phyloP scores from a whole-genome alignment of 495 filamentous ascomycete species.

The Cetradonia linearis region DNA sequence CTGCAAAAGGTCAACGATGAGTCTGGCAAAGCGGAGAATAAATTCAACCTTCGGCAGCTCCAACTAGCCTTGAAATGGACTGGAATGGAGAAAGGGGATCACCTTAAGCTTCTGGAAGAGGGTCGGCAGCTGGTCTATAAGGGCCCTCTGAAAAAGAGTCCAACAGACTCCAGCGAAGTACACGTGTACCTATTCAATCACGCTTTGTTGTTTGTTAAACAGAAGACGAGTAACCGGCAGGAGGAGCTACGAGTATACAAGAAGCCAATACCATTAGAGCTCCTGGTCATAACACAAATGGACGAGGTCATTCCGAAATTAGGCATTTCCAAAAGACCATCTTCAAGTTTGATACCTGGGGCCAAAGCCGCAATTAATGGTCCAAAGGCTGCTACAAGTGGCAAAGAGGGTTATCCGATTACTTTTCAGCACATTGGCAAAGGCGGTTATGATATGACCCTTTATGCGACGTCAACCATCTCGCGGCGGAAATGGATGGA shows the following conservation, averaged over 20 bases:
- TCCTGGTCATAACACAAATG: constrained; percentile 92
- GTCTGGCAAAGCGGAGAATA: constrained; percentile 94
- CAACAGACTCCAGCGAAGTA: constrained; percentile 79
- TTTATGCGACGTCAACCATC: constrained; percentile 72
- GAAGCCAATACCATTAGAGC: constrained; percentile 89
- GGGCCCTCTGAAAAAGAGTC: constrained; percentile 81
- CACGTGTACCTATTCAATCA: constrained; percentile 95
- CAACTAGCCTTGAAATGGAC: constrained; percentile 82
- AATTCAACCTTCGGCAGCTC: constrained; percentile 87
- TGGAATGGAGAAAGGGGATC: constrained; percentile 76
- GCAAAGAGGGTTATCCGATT: constrained; percentile 80
- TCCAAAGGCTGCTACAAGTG: constrained; percentile 33
- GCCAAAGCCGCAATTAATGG: constrained; percentile 44
- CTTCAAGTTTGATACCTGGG: constrained; percentile 74
- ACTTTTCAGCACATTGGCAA: constrained; percentile 98
- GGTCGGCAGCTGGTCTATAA: constrained; percentile 88
- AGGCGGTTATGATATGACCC: constrained; percentile 84
- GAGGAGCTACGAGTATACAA: constrained; percentile 93
- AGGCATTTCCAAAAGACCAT: constrained; percentile 76
- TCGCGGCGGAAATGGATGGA: constrained; percentile 91
- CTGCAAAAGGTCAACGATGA: constrained; percentile 83
- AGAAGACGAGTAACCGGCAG: constrained; percentile 82
- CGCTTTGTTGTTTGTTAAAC: constrained; percentile 76
- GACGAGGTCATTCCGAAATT: constrained; percentile 78
- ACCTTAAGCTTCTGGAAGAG: constrained; percentile 83